Evolutionary conservation across 176 grass and related monocot species (phyloP), one percentile per base, ranked within the genome.

Genomic region (Bolboschoenus planiculmis): DNA sequence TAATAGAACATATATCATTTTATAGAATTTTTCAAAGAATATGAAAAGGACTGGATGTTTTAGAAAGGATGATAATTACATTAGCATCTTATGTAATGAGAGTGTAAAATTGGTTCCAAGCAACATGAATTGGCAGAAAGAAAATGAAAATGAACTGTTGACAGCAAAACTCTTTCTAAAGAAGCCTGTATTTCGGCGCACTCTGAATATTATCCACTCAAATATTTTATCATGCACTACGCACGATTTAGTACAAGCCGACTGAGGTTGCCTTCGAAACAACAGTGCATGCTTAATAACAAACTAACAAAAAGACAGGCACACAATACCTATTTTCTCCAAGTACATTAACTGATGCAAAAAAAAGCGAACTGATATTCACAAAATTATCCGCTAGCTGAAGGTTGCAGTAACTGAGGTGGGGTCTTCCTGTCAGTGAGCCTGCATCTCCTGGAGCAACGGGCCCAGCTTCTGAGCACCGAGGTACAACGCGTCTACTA

Each of bases 401-500:
- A 76, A 76, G 26, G 44, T 50, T 11, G 26, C 44, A 50, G 43
- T 3, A 75, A 74, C 13, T 2, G 24, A 30, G 24, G 43, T 4
- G 23, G 10, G 42, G 23, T 47, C 70, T 48, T 48, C 40, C 42
- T 16, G 21, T 88, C 85, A 93, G 67, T 15, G 90, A 30, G 83
- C 68, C 8, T 83, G 89, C 82, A 95, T 57, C 57, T 90, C 90
- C 79, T 99, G 87, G 74, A 99, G 87, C 3, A 93, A 74, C 74
- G 92, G 96, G 16, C 89, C 96, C 33, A 99, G 87, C 50, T 84
- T 93, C 81, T 91, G 92, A 55, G 96, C 92, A 15, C 96, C 89
- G 5, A 99, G 43, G 53, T 88, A 95, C 24, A 99, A 55, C 30
- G 91, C 96, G 31, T 99, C 96, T 10, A 86, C 85, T 58, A 99